Conservation (phyloP, 2,329 filamentous ascomycete species). For the Dryadomyces sulphureus region DNA sequence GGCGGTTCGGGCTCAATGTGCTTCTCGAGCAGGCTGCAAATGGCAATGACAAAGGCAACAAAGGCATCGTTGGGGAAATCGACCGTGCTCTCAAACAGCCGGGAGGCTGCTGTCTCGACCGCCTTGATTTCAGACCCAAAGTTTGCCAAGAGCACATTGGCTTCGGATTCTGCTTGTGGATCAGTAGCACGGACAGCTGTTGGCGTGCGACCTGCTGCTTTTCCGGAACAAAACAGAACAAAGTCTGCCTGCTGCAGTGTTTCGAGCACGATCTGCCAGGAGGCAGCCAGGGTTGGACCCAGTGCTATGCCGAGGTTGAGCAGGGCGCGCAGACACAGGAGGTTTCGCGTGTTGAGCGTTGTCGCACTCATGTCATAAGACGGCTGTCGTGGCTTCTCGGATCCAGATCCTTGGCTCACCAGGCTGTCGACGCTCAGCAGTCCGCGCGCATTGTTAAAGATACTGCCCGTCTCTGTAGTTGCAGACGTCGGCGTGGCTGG, state of each 20-base stretch:
- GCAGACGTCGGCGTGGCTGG: slow-evolving; percentile 27
- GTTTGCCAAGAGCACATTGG: slow-evolving; percentile 40
- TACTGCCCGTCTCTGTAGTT: slow-evolving; percentile 35
- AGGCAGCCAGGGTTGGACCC: slow-evolving; percentile 68
- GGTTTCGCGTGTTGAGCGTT: slow-evolving; percentile 70
- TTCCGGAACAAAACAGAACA: slow-evolving; percentile 54
- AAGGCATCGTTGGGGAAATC: slow-evolving; percentile 82
- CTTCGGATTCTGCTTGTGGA: slow-evolving; percentile 34
- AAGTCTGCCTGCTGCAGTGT: slow-evolving; percentile 88
- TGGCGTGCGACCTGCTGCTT: slow-evolving; percentile 35
- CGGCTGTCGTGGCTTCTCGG: slow-evolving; percentile 43
- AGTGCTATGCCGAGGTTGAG: slow-evolving; percentile 93
- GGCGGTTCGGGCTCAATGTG: slow-evolving; percentile 14
- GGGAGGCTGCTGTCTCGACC: slow-evolving; percentile 73
- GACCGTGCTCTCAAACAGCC: slow-evolving; percentile 80
- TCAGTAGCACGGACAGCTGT: slow-evolving; percentile 31
- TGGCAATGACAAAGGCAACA: slow-evolving; percentile 56
- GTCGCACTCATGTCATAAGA: slow-evolving; percentile 38
- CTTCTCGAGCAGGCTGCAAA: slow-evolving; percentile 54
- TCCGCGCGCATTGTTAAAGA: slow-evolving; percentile 57
- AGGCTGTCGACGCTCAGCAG: slow-evolving; percentile 61
- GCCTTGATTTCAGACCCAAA: slow-evolving; percentile 72
- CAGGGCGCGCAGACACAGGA: slow-evolving; percentile 78
- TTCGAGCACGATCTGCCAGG: slow-evolving; percentile 85
- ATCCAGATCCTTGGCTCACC: slow-evolving; percentile 39